A percentile compares a stretch with the other conserved stretches of the same genome.
phyloP scores from a whole-genome alignment of 2,329 filamentous ascomycete species.

The Fusarium sp. region DNA sequence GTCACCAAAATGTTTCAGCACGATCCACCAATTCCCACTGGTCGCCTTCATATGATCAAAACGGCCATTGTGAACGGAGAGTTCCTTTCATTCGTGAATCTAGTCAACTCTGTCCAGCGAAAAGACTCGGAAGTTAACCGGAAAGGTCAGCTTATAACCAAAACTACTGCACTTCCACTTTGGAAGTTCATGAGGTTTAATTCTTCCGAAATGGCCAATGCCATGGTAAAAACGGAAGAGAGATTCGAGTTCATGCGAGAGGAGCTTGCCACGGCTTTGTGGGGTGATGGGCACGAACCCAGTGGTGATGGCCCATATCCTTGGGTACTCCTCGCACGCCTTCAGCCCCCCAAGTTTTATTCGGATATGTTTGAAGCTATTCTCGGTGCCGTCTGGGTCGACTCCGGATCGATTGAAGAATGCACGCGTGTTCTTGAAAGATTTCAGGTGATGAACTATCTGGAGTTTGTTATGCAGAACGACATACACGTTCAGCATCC shows the following conservation, averaged over 20 bases:
- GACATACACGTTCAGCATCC: slow-evolving; percentile 67
- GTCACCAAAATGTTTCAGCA: slow-evolving; percentile 65
- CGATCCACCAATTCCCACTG: slow-evolving; percentile 52
- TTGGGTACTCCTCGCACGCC: slow-evolving; percentile 74
- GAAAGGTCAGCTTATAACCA: slow-evolving; percentile 25
- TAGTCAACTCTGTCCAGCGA: slow-evolving; percentile 53
- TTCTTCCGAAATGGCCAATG: slow-evolving; percentile 55
- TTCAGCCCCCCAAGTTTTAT: slow-evolving; percentile 78
- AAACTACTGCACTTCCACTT: slow-evolving; percentile 58
- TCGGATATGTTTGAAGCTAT: slow-evolving; percentile 85
- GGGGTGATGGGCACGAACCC: slow-evolving; percentile 12
- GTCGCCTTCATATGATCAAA: slow-evolving; percentile 78
- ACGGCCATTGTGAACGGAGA: slow-evolving; percentile 81
- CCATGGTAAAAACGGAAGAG: slow-evolving; percentile 53
- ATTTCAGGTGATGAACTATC: slow-evolving; percentile 70
- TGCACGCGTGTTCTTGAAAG: slow-evolving; percentile 69
- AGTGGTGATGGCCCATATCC: slow-evolving; percentile 64
- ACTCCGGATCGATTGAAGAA: slow-evolving; percentile 68
- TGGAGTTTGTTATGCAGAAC: slow-evolving; percentile 68
- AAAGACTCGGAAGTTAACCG: slow-evolving; percentile 32
- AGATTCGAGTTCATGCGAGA: slow-evolving; percentile 59
- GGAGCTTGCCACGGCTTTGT: slow-evolving; percentile 53
- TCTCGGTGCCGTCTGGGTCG: slow-evolving; percentile 84
- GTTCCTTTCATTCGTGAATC: slow-evolving; percentile 78
- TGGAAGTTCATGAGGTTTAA: slow-evolving; percentile 76